These are phyloP conservation scores for Achlya hypogyna DNA, from an alignment of 352 stramenopile genomes.

Conservation along the genomic window DNA sequence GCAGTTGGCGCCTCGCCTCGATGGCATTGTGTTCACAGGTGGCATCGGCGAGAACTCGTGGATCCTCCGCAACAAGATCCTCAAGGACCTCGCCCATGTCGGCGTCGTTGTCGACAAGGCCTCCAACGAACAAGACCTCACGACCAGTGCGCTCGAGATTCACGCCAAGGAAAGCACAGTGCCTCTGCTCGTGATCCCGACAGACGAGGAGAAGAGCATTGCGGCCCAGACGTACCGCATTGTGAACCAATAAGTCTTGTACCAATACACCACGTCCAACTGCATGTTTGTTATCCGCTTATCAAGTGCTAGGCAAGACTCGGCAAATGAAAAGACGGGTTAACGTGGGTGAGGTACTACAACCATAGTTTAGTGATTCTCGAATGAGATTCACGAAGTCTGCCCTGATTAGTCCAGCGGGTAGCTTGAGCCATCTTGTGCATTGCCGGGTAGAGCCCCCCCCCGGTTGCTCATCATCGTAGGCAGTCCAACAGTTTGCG, in stretches of 20 bases:
- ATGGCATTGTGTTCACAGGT: slow-evolving; percentile 85
- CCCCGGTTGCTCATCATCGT: too few species aligned
- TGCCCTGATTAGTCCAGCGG: too few species aligned
- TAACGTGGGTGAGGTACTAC: too few species aligned
- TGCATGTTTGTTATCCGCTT: too few species aligned
- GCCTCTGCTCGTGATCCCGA: slow-evolving; percentile 79
- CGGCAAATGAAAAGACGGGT: too few species aligned
- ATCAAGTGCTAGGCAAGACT: too few species aligned
- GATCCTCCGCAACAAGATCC: slow-evolving; percentile 67
- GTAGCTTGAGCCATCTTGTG: too few species aligned
- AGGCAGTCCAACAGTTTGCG: too few species aligned
- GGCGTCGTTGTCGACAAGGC: slow-evolving; percentile 61
- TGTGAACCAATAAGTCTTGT: slow-evolving; percentile 15
- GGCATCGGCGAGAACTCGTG: slow-evolving; percentile 82
- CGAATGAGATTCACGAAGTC: too few species aligned
- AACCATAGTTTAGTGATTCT: too few species aligned
- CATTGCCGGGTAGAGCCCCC: too few species aligned
- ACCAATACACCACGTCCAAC: too few species aligned
- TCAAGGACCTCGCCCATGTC: slow-evolving; percentile 47
- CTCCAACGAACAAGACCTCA: slow-evolving; percentile 60
- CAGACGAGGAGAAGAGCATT: slow-evolving; percentile 87
- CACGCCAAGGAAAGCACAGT: slow-evolving; percentile 36
- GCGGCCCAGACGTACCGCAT: slow-evolving; percentile 73
- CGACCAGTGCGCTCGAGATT: slow-evolving; percentile 37
- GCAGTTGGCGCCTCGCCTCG: slow-evolving; percentile 50